These are phyloP conservation scores for Alloteropsis semialata DNA, from an alignment of 176 grass and related monocot genomes.

Conservation along the genomic window DNA sequence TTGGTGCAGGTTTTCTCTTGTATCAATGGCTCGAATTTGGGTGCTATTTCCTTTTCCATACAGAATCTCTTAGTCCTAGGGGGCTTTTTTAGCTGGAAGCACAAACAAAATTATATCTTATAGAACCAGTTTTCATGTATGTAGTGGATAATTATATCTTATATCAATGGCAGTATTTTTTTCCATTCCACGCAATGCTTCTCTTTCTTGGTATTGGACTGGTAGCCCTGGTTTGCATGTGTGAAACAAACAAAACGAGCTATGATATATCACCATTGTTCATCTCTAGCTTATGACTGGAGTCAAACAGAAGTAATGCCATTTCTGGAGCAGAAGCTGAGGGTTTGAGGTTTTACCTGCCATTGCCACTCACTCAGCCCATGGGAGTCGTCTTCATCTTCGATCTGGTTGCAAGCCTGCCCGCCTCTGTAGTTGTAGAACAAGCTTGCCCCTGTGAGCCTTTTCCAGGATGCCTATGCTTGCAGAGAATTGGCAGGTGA, in stretches of 20 bases:
- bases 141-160: not conserved
- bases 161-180: not conserved
- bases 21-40: not conserved
- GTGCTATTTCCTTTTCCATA: not conserved
- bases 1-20: not conserved
- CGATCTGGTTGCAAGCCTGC: constrained; percentile 64
- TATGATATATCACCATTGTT: not conserved
- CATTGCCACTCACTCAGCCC: constrained; percentile 83
- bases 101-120: not conserved
- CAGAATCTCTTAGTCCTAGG: not conserved
- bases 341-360: constrained; percentile 77
- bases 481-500: constrained; percentile 56
- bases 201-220: not conserved
- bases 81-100: not conserved
- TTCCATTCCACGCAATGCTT: not conserved
- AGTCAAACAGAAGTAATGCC: not conserved
- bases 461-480: constrained; percentile 50
- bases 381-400: constrained; percentile 68
- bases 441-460: constrained; percentile 66
- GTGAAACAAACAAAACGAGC: not conserved
- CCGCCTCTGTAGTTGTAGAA: constrained; percentile 88
- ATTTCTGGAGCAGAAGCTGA: not conserved
- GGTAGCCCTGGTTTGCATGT: not conserved
- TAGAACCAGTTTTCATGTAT: not conserved
- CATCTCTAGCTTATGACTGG: not conserved